These are phyloP conservation scores for Phytophthora fragariae DNA, from an alignment of 352 stramenopile genomes.

Conservation along the genomic window DNA sequence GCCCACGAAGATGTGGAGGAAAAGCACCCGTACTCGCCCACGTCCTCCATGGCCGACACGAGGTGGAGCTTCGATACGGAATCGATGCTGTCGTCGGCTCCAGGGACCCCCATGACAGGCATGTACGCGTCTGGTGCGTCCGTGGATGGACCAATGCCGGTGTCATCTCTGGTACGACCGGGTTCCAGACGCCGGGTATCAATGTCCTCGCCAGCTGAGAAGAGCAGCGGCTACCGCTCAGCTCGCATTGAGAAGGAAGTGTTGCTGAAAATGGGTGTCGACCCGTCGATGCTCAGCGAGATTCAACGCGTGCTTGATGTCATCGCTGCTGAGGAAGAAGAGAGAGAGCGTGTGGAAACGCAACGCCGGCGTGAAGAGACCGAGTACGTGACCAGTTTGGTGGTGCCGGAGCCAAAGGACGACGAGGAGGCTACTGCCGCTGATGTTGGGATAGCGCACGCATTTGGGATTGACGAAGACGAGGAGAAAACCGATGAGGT, in stretches of 20 bases:
- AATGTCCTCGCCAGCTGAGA: slow-evolving; percentile 34
- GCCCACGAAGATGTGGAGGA: slow-evolving; percentile 21
- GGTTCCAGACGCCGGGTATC: slow-evolving; percentile 18
- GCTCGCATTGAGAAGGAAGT: slow-evolving; percentile 81
- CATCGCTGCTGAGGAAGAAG: slow-evolving; percentile 60
- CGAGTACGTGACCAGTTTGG: slow-evolving; percentile 45
- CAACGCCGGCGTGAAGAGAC: slow-evolving; percentile 42
- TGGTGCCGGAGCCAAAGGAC: slow-evolving; percentile 36
- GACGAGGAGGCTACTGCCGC: slow-evolving; percentile 18
- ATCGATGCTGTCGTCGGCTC: slow-evolving; percentile 48
- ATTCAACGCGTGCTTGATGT: slow-evolving; percentile 73
- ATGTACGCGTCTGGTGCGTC: slow-evolving; percentile 30
- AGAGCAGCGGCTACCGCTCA: slow-evolving; percentile 51
- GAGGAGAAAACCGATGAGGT: slow-evolving; percentile 43
- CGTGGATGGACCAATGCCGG: slow-evolving; percentile 13
- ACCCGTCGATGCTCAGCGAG: slow-evolving; percentile 74
- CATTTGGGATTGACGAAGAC: slow-evolving; percentile 52
- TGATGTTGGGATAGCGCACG: slow-evolving; percentile 48
- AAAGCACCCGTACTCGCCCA: slow-evolving; percentile 43
- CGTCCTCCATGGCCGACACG: slow-evolving; percentile 60
- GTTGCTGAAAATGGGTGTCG: slow-evolving; percentile 75
- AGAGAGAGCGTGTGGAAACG: slow-evolving; percentile 43
- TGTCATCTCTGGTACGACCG: slow-evolving; percentile 14
- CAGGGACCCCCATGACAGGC: slow-evolving; percentile 36
- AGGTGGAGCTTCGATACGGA: slow-evolving; percentile 66